Conservation (phyloP, 495 filamentous ascomycete species). For the Clohesyomyces aquaticus region DNA sequence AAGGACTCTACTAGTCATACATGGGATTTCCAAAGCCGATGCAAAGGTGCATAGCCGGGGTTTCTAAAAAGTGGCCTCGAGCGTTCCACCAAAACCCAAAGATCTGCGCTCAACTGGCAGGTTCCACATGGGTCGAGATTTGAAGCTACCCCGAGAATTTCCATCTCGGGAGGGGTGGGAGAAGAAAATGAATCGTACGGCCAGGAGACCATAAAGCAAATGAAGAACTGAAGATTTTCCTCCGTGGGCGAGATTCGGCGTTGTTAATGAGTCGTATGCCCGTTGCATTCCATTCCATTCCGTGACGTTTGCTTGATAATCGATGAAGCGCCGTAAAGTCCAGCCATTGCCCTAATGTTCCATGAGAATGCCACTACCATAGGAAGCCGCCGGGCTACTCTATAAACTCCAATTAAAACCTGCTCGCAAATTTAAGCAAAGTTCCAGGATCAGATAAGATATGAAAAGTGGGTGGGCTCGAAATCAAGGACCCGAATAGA, state of each 20-base stretch:
- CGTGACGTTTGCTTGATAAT: neutral
- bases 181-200: neutral
- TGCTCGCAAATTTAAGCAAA: neutral
- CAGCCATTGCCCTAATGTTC: constrained; percentile 1
- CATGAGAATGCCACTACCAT: constrained; percentile 8
- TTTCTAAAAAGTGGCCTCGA: neutral
- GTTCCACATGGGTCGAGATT: neutral
- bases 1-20: neutral
- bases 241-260: neutral
- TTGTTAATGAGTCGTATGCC: constrained; percentile 1
- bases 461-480: neutral
- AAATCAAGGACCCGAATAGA: constrained; percentile 25
- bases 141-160: neutral
- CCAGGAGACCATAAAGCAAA: too few species aligned
- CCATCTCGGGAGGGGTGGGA: neutral
- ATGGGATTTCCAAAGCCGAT: neutral
- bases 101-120: neutral
- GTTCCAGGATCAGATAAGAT: neutral
- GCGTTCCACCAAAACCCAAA: neutral
- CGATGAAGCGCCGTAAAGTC: neutral
- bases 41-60: neutral
- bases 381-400: too few species aligned
- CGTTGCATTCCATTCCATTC: constrained; percentile 1
- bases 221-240: neutral
- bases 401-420: too few species aligned